These are phyloP conservation scores for Albifimbria verrucaria DNA, from an alignment of 2,329 filamentous ascomycete species.

Conservation along the genomic window DNA sequence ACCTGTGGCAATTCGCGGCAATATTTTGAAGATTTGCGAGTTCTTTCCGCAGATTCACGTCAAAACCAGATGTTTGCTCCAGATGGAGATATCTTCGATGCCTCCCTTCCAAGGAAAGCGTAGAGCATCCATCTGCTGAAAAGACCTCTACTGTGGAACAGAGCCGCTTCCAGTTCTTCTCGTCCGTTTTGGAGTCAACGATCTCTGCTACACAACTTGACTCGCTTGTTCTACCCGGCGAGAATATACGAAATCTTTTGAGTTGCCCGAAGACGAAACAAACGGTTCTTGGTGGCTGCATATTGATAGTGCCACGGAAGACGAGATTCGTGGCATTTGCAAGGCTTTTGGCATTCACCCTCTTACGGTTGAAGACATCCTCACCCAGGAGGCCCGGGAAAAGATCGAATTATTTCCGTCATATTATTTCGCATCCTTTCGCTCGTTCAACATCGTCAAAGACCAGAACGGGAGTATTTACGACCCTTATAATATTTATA, in stretches of 20 bases:
- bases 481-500: slow-evolving; percentile 94
- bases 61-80: slow-evolving; percentile 41
- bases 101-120: slow-evolving; percentile 45
- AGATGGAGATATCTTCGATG: slow-evolving; percentile 55
- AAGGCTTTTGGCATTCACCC: slow-evolving; percentile 95
- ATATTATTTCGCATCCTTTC: slow-evolving; percentile 98
- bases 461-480: slow-evolving; percentile 80
- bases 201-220: slow-evolving; percentile 90
- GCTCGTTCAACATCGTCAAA: slow-evolving; percentile 79
- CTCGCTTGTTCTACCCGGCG: slow-evolving; percentile 83
- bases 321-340: slow-evolving; percentile 83
- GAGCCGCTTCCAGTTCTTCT: slow-evolving; percentile 95
- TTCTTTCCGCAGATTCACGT: slow-evolving; percentile 20
- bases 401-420: slow-evolving; percentile 97
- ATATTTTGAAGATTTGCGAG: slow-evolving; percentile 30
- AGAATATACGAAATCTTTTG: slow-evolving; percentile 87
- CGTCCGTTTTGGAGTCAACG: slow-evolving; percentile 88
- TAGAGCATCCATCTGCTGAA: slow-evolving; percentile 44
- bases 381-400: slow-evolving; percentile 90
- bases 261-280: slow-evolving; percentile 56
- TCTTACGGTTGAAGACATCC: slow-evolving; percentile 93
- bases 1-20: slow-evolving; percentile 41
- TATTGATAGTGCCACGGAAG: slow-evolving; percentile 83
- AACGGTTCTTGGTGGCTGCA: slow-evolving; percentile 98
- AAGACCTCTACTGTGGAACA: slow-evolving; percentile 48